Base-by-base conservation (phyloP, 2,329 filamentous ascomycete genomes). In the Cyclaneusma minus region DNA sequence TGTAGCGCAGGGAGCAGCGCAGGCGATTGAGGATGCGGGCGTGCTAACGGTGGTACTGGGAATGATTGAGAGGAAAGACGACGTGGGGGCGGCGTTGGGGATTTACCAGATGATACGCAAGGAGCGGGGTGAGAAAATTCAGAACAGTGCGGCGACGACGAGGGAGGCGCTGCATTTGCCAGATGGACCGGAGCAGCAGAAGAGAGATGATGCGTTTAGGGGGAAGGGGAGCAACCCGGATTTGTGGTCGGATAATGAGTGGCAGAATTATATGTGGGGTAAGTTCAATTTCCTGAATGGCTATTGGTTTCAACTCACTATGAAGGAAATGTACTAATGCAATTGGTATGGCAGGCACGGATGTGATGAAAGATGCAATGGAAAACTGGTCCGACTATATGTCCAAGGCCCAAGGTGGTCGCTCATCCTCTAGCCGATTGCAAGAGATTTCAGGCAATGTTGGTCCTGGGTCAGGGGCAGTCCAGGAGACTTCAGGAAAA, bases 1-100 rank as follows among this genome's bases (percentile, higher is more conserved):
- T 44, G 51, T 75, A 28, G 66, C 64, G 1, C 69, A 76, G 43
- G 70, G 70, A 6, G 70, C 69, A 0, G 69, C 70, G 1, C 68
- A 74, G 41, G 68, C 69, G 0, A 68, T 76, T 28, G 69, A 76
- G 45, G 69, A 76, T 35, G 67, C 60, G 0, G 66, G 62, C 0
- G 67, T 69, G 1, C 43, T 72, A 1, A 59, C 54, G 1, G 60
- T 62, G 1, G 58, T 62, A 2, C 52, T 73, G 2, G 40, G 52
- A 0, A 1, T 51, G 49, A 4, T 52, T 54, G 0, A 50, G 54
- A 22, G 55, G 50, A 3, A 61, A 68, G 35, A 52, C 58, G 41
- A 62, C 56, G 26, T 40, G 10, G 15, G 23, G 2, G 5, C 13
- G 30, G 64, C 62, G 3, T 46, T 73, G 16, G 55, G 54, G 22